Evolutionary conservation across 345 rosid species (phyloP), one percentile per base, ranked within the genome.

Genomic region (Euclidium syriacum): DNA sequence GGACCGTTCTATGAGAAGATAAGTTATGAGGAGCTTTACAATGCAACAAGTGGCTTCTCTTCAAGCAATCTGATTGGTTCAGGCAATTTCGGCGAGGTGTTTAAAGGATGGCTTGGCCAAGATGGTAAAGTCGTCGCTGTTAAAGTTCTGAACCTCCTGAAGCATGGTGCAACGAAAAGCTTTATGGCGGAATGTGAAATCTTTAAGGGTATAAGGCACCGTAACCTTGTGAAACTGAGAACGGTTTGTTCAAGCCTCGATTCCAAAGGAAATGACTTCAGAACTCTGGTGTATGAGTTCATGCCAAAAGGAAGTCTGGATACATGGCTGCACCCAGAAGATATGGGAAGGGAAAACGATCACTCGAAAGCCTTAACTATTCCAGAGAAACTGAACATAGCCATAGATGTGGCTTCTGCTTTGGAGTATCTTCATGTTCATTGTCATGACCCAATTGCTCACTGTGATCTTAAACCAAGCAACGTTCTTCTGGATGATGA

Each of bases 401-500:
- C 73, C 1, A 72, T 74, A 3, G 80, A 81, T 53, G 70, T 72
- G 10, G 81, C 67, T 0, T 58, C 64, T 2, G 80, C 75, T 3
- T 39, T 81, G 10, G 78, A 76, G 19, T 81, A 76, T 66, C 70
- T 81, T 20, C 86, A 77, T 27, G 61, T 41, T 20, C 49, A 69
- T 2, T 72, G 80, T 19, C 58, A 54, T 6, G 48, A 48, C 1
- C 71, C 77, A 0, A 12, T 75, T 1, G 75, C 62, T 66, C 86
- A 81, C 52, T 79, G 83, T 57, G 80, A 82, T 56, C 42, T 80
- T 22, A 82, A 82, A 64, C 87, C 84, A 7, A 78, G 81, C 73
- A 78, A 82, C 34, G 39, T 82, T 71, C 81, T 80, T 41, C 64
- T 77, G 2, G 75, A 77, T 15, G 46, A 34, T 34, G 78, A 79